phyloP scores from a whole-genome alignment of 2,329 filamentous ascomycete species.

The Phyllosticta ampelicida region DNA sequence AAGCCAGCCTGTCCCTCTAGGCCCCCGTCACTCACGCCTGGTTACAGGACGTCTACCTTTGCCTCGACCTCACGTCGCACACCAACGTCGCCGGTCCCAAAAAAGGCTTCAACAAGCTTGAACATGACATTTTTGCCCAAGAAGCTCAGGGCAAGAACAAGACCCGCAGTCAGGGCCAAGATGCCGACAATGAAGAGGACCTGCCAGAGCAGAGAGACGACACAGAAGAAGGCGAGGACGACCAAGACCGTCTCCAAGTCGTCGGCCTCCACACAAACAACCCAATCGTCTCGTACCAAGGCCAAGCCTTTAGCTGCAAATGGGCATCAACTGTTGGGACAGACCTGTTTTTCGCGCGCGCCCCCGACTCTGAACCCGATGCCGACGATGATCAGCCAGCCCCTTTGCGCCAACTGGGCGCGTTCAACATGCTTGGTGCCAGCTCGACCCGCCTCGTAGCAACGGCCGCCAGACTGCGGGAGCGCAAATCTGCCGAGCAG shows the following conservation, averaged over 20 bases:
- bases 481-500: conserved; percentile 20
- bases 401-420: conserved; percentile 39
- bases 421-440: conserved; percentile 62
- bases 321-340: conserved; percentile 82
- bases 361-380: conserved; percentile 21
- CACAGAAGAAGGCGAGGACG: conserved; percentile 3
- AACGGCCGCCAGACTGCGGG: conserved; percentile 47
- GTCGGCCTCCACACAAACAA: conserved; percentile 68
- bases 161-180: not conserved
- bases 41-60: conserved; percentile 47
- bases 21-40: conserved; percentile 4
- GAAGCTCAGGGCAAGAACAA: not conserved
- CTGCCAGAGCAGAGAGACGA: not conserved
- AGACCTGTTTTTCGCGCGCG: conserved; percentile 57
- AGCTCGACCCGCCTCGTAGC: conserved; percentile 61
- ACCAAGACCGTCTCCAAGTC: conserved; percentile 51
- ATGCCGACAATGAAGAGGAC: not conserved
- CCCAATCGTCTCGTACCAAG: conserved; percentile 70
- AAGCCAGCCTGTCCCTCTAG: conserved; percentile 2
- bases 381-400: conserved; percentile 33
- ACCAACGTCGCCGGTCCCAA: conserved; percentile 12
- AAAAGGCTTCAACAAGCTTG: conserved; percentile 1
- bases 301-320: conserved; percentile 63
- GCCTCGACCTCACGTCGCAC: conserved; percentile 44
- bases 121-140: conserved; percentile 4